Evolutionary conservation across 768 basidiomycete species (phyloP).

Genomic region (Leucosporidium scottii): DNA sequence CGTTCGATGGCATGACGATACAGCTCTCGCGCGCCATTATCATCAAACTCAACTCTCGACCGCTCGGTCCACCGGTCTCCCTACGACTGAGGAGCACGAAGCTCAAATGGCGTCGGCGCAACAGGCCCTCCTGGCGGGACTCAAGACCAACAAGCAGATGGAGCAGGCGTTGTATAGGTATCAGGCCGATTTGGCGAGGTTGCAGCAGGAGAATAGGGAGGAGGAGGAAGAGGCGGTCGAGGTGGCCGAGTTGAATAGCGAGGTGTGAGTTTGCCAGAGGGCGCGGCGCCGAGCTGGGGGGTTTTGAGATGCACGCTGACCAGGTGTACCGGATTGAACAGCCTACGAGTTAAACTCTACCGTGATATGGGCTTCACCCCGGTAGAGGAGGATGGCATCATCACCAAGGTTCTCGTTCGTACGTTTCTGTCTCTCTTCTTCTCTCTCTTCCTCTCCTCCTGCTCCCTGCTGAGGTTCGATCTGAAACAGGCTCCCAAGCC

Average conservation of each 20-base stretch:
- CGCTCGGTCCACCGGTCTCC: constrained; percentile 16
- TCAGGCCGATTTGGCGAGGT: constrained; percentile 24
- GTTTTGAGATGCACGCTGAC: neutral
- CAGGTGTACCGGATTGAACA: neutral
- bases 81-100: constrained; percentile 22
- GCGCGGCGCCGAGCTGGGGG: too few relatives aligned
- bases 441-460: neutral
- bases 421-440: neutral
- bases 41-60: constrained; percentile 10
- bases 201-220: constrained; percentile 28
- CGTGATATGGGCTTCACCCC: constrained; percentile 32
- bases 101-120: constrained; percentile 10
- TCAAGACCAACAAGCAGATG: constrained; percentile 30
- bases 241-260: constrained; percentile 17
- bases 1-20: neutral
- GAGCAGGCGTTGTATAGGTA: constrained; percentile 19
- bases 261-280: constrained; percentile 14
- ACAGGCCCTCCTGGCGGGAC: constrained; percentile 3
- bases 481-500: constrained; percentile 13
- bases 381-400: constrained; percentile 21
- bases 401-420: constrained; percentile 30
- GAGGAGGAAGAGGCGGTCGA: constrained; percentile 29
- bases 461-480: neutral
- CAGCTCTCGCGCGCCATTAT: constrained; percentile 25
- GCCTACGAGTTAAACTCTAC: constrained; percentile 27